Evolutionary conservation across 805 yeast species (phyloP).

Genomic region (Jamesozyma gamospora): DNA sequence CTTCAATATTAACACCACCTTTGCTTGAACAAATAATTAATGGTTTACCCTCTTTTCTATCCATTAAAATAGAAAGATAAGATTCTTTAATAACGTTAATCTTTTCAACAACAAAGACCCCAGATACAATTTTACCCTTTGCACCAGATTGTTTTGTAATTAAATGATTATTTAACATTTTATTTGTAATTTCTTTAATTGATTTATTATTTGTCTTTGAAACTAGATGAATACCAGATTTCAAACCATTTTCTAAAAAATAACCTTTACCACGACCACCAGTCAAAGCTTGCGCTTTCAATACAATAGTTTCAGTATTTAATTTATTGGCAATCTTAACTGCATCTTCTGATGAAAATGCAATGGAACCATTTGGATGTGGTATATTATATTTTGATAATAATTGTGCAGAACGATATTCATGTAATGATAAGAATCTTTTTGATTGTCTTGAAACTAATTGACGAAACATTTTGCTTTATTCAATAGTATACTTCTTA

Average conservation of each 20-base stretch:
- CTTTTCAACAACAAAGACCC: conserved; percentile 92
- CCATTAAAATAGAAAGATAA: conserved; percentile 87
- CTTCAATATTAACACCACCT: conserved; percentile 99
- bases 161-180: conserved; percentile 87
- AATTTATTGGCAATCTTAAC: conserved; percentile 68
- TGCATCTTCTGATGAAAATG: conserved; percentile 84
- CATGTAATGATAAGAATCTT: conserved; percentile 86
- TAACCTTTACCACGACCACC: conserved; percentile 99
- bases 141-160: conserved; percentile 98
- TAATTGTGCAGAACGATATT: conserved; percentile 86
- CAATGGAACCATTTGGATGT: conserved; percentile 86
- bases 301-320: conserved; percentile 61
- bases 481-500: too few species aligned
- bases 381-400: conserved; percentile 77
- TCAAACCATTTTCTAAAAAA: conserved; percentile 77
- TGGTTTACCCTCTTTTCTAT: conserved; percentile 83
- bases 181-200: conserved; percentile 73
- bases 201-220: conserved; percentile 57
- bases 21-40: conserved; percentile 91
- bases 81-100: conserved; percentile 92
- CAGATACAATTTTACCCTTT: conserved; percentile 93
- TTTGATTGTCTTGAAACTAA: conserved; percentile 3
- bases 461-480: background rate
- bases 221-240: conserved; percentile 93
- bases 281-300: conserved; percentile 97